Base-by-base conservation (phyloP, 2,329 filamentous ascomycete species). In the Arthrinium phaeospermum region DNA sequence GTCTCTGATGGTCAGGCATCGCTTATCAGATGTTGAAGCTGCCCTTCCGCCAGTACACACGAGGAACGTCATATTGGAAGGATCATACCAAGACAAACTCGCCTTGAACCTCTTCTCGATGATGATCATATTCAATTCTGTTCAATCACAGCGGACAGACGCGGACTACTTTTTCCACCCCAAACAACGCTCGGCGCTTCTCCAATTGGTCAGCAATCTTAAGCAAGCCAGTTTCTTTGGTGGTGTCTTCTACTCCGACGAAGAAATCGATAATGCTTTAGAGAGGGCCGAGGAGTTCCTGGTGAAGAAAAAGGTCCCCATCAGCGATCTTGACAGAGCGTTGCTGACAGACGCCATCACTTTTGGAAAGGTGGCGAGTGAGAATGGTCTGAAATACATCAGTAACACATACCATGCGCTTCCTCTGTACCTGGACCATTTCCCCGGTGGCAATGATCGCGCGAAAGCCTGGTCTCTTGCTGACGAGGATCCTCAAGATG, bases 161-260 rank as follows among this genome's bases (percentile, higher is more conserved):
- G 86, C 89, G 71, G 95, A 98, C 79, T 98, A 98, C 79, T 92
- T 98, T 75, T 98, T 98, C 77, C 93, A 98, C 77, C 88, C 90
- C 0, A 90, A 88, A 16, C 95, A 95, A 76, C 85, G 89, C 44
- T 92, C 91, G 74, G 87, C 88, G 51, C 84, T 97, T 16, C 83
- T 91, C 37, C 86, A 90, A 70, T 84, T 97, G 2, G 92, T 97
- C 5, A 88, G 87, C 71, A 98, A 98, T 78, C 81, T 98, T 64
- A 90, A 94, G 24, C 93, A 96, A 78, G 92, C 94, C 8, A 94
- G 93, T 68, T 97, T 98, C 78, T 97, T 96, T 81, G 91, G 90
- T 14, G 95, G 94, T 82, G 92, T 92, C 0, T 95, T 95, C 68
- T 95, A 93, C 77, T 89, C 90, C 0, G 81, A 84, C 0, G 83